These are phyloP conservation scores for Omphalotus olearius DNA, from an alignment of 1,284 basidiomycete genomes.

Conservation along the genomic window DNA sequence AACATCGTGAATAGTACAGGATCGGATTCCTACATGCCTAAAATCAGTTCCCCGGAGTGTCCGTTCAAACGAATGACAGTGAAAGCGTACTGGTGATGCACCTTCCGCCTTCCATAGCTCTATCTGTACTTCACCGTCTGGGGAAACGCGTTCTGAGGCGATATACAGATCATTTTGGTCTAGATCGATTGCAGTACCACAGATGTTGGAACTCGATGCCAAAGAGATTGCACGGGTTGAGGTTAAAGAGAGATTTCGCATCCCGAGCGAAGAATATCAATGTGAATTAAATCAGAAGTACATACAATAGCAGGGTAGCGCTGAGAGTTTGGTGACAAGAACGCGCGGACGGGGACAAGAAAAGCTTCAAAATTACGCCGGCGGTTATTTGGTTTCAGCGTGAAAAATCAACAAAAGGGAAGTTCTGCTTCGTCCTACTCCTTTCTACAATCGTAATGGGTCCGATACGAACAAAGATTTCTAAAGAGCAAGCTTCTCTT, in stretches of 20 bases:
- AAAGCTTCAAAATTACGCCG: conserved; percentile 2
- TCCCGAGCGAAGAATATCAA: conserved; percentile 13
- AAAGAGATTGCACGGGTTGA: conserved; percentile 24
- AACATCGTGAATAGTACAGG: conserved; percentile 29
- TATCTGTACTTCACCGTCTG: conserved; percentile 52
- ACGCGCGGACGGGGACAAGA: neutral
- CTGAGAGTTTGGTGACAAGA: no score
- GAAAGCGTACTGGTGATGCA: conserved; percentile 16
- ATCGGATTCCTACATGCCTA: neutral
- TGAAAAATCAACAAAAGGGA: conserved; percentile 11
- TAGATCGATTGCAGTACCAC: conserved; percentile 58
- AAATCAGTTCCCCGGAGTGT: neutral
- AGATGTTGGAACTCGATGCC: conserved; percentile 32
- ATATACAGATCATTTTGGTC: conserved; percentile 63
- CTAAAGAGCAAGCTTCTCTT: conserved; percentile 19
- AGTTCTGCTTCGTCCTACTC: neutral
- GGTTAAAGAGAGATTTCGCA: conserved; percentile 42
- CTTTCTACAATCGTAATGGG: conserved; percentile 23
- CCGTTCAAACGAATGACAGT: neutral
- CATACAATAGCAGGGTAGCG: neutral
- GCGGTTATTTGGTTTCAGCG: conserved; percentile 14
- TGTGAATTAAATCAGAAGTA: neutral
- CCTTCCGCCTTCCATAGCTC: conserved; percentile 51
- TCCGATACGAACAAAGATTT: conserved; percentile 25
- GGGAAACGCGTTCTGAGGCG: conserved; percentile 47